Conservation (phyloP, 768 basidiomycete species). For the Kwoniella sp. region DNA sequence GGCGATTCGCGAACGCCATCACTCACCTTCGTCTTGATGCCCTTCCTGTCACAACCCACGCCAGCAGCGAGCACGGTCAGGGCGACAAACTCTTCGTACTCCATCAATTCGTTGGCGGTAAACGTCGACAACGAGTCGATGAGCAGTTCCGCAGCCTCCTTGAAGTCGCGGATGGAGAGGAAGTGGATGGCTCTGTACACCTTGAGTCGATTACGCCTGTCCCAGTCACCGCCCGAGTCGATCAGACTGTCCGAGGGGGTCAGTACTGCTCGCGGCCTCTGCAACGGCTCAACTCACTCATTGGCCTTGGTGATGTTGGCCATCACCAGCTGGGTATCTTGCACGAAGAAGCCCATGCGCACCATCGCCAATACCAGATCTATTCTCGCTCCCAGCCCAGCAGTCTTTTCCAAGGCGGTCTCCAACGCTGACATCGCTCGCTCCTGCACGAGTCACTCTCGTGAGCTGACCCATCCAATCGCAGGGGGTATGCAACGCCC, state of each 20-base stretch:
- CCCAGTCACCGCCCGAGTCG: conserved; percentile 97
- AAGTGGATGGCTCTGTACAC: conserved; percentile 86
- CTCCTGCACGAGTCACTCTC: conserved; percentile 56
- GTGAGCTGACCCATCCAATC: neutral
- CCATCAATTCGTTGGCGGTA: conserved; percentile 81
- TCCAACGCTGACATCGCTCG: conserved; percentile 74
- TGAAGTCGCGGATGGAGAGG: conserved; percentile 85
- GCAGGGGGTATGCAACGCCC: neutral
- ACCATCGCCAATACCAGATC: conserved; percentile 85
- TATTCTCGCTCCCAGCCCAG: conserved; percentile 86
- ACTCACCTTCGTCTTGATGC: conserved; percentile 82
- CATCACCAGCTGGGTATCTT: conserved; percentile 67
- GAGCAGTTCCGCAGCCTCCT: conserved; percentile 74
- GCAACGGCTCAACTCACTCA: conserved; percentile 57
- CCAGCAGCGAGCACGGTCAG: conserved; percentile 76
- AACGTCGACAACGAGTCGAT: conserved; percentile 91
- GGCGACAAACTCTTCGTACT: conserved; percentile 84
- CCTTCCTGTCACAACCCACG: conserved; percentile 71
- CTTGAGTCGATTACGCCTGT: conserved; percentile 90
- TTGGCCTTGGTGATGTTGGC: conserved; percentile 73
- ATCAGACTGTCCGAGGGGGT: conserved; percentile 60
- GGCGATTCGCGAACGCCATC: neutral
- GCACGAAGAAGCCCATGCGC: conserved; percentile 85
- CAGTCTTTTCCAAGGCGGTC: conserved; percentile 81
- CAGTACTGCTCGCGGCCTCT: neutral